Percentiles rank a stretch among this genome's conserved stretches.
phyloP scores from a whole-genome alignment of 371 early-diverging fungal genomes.

The Mortierella sp. region DNA sequence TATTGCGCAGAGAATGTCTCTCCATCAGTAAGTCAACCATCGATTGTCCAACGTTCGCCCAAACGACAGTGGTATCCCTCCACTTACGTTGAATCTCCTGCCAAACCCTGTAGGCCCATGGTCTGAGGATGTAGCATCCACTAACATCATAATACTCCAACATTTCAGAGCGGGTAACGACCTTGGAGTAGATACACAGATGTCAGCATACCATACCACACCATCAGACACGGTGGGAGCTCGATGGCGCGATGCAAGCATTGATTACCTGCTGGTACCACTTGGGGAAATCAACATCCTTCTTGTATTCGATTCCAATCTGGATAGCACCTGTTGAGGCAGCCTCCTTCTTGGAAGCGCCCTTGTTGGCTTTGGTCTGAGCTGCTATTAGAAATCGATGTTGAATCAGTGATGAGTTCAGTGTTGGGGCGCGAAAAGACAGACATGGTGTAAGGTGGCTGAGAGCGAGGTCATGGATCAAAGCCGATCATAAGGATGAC shows the following conservation, averaged over 20 bases:
- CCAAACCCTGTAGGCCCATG: conserved; percentile 98
- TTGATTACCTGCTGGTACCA: conserved; percentile 98
- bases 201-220: not conserved
- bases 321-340: conserved; percentile 64
- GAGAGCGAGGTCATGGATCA: too few relatives aligned
- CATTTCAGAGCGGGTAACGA: conserved; percentile 96
- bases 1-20: conserved; percentile 28
- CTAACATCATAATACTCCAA: conserved; percentile 99
- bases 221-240: not conserved
- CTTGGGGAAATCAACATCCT: conserved; percentile 92
- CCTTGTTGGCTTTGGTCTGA: conserved; percentile 16
- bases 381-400: too few relatives aligned
- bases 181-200: conserved; percentile 53
- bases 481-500: too few relatives aligned
- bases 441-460: too few relatives aligned
- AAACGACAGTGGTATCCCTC: not conserved
- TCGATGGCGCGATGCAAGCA: not conserved
- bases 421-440: too few relatives aligned
- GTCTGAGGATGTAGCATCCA: conserved; percentile 99
- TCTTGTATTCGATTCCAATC: conserved; percentile 94
- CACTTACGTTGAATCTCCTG: conserved; percentile 88
- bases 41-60: not conserved
- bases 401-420: too few relatives aligned
- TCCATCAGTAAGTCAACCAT: not conserved
- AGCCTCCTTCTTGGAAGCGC: conserved; percentile 51